Evolutionary conservation across 1,284 basidiomycete genomes (phyloP), one percentile per base, ranked within the genome.

Genomic region (Phylloboletellus chloephorus): DNA sequence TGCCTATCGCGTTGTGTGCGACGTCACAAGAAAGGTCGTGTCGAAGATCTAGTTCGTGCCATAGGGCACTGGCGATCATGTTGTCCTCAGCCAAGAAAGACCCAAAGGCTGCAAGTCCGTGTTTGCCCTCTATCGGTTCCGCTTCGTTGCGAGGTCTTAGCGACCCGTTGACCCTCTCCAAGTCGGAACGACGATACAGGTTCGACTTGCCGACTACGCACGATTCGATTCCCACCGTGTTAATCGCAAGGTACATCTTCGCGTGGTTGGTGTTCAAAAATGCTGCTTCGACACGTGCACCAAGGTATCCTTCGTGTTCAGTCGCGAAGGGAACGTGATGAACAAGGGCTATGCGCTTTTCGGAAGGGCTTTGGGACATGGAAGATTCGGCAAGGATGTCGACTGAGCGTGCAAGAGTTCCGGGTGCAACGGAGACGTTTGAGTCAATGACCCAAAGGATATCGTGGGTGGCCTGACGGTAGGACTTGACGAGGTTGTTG

Each of bases 211-310:
- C 96, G 51, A 98, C 88, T 10, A 98, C 91, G 61, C 96, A 99
- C 0, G 91, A 95, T 39, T 97, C 96, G 43, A 97, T 67, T 4
- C 82, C 84, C 34, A 88, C 68, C 0, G 81, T 72, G 64, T 96
- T 96, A 63, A 99, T 91, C 7, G 93, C 93, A 39, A 98, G 74
- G 58, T 99, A 99, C 95, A 98, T 98, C 65, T 96, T 98, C 11
- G 95, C 95, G 58, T 98, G 96, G 39, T 92, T 97, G 4, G 92
- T 95, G 60, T 95, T 96, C 37, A 99, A 69, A 61, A 97, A 99
- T 1, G 89, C 91, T 46, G 91, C 86, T 65, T 99, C 96, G 25
- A 98, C 74, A 44, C 80, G 73, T 11, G 92, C 85, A 0, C 94
- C 96, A 45, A 90, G 67, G 52, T 66, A 66, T 26, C 68, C 65